Conservation (phyloP, 164 flowering plant species). For the Tetrastigma voinierianum region DNA sequence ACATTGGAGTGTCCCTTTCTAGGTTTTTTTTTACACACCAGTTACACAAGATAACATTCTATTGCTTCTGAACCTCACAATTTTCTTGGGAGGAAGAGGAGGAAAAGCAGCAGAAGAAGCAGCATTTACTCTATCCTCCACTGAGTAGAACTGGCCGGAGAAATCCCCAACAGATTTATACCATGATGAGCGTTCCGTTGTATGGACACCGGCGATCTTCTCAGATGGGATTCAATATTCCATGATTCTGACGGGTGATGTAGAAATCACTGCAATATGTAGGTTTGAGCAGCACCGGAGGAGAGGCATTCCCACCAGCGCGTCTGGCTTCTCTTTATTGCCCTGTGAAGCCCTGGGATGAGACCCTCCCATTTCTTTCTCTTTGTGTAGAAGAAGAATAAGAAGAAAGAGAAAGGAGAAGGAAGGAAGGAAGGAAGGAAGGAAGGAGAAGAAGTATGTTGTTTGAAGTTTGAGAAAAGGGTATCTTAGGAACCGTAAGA, state of each 20-base stretch:
- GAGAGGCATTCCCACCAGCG: conserved; percentile 35
- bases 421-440: no score
- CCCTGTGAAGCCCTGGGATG: conserved; percentile 35
- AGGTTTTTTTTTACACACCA: conserved; percentile 7
- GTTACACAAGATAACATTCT: conserved; percentile 28
- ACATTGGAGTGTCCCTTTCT: no score
- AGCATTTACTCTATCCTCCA: not conserved
- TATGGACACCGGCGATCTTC: not conserved
- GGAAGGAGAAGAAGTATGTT: no score
- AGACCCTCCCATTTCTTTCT: conserved; percentile 36
- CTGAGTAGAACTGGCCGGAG: not conserved
- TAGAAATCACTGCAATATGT: conserved; percentile 21
- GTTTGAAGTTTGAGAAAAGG: no score
- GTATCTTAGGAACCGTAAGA: no score
- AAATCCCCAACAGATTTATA: conserved; percentile 9
- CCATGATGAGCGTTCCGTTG: conserved; percentile 8
- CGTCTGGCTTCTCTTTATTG: conserved; percentile 24
- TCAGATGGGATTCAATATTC: not conserved
- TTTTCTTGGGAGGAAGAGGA: conserved; percentile 2
- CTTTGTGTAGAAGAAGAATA: no score
- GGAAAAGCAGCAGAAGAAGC: conserved; percentile 1
- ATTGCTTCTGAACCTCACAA: conserved; percentile 28
- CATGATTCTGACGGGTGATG: not conserved
- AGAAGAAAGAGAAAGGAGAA: no score
- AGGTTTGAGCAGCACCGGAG: conserved; percentile 10